Base-by-base conservation (phyloP, 75 land plant genomes). In the Picea sitchensis region DNA sequence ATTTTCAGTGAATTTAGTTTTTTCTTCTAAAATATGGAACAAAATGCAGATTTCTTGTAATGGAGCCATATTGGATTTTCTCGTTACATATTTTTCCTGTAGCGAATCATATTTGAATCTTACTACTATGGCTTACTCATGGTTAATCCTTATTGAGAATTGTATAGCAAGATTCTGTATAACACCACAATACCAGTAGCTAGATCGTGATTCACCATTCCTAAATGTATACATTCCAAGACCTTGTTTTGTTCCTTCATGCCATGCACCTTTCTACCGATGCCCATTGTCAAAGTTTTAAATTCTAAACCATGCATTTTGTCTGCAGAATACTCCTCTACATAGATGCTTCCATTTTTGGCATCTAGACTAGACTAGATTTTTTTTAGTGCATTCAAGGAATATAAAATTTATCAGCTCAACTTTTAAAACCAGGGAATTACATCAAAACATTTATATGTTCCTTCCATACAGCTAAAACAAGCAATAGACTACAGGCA, bases 151-250 rank as follows among this genome's bases (percentile, higher is more conserved):
- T 3, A 18, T n/a, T 13, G 63, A n/a, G 63, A 61, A 61, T 61
- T 61, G 89, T 4, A 85, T 82, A 80, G 90, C 83, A 13, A 86
- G 82, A 61, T 76, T 82, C 71, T 92, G 78, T 64, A 95, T 78
- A 17, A 79, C 67, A 41, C 98, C 98, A 63, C 65, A 73, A 67
- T 91, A 83, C 98, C 98, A 95, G 64, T 92, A 84, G n/a, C n/a
- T 95, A 41, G 90, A 88, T 64, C 89, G 90, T 8, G 89, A 86
- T 38, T 95, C 98, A 11, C 93, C 90, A 77, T 85, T 92, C 73
- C 93, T 86, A 86, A 92, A 94, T 17, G 98, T 94, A 81, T 94
- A 96, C 90, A 94, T 89, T 59, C 96, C 98, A 71, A 92, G 85
- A 5, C 98, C 98, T 80, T 94, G 98, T 71, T 87, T 90, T 77